Conservation (phyloP, 305 asterid genomes). For the Stenogyne calaminthoides region DNA sequence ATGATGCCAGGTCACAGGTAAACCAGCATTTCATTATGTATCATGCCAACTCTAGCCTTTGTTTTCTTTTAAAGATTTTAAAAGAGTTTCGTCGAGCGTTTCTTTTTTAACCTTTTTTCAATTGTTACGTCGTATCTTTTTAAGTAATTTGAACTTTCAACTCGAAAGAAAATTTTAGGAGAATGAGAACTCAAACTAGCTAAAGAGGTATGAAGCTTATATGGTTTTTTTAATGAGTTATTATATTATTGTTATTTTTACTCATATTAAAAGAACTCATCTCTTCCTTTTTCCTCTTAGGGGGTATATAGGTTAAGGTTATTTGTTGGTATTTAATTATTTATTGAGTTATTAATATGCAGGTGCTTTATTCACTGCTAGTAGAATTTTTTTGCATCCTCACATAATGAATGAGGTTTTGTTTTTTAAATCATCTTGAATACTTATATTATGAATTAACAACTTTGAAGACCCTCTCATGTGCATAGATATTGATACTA, state of each 20-base stretch:
- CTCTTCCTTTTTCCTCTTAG: not conserved
- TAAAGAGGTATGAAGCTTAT: not conserved
- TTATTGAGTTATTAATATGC: not conserved
- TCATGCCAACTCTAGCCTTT: not conserved
- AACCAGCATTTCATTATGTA: not conserved
- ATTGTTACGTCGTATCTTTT: not conserved
- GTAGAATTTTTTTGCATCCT: not conserved
- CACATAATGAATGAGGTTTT: conserved; percentile 1
- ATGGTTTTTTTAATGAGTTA: not conserved
- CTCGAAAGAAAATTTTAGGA: not conserved
- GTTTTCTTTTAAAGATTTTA: not conserved
- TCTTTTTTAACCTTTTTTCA: not conserved
- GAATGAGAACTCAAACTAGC: not conserved
- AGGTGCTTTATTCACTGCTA: not conserved
- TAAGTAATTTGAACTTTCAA: not conserved
- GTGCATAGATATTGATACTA: not conserved
- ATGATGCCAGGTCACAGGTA: conserved; percentile 14
- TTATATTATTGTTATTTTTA: no score
- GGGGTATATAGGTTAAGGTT: not conserved
- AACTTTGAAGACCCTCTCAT: not conserved
- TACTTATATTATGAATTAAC: not conserved
- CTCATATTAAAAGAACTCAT: not conserved
- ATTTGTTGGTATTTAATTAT: no score
- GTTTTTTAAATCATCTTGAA: not conserved
- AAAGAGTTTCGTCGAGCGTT: not conserved